A percentile compares a stretch with the other conserved stretches of the same genome.
Evolutionary conservation across 805 yeast genomes (phyloP).

Genomic region (Saturnispora sekii): DNA sequence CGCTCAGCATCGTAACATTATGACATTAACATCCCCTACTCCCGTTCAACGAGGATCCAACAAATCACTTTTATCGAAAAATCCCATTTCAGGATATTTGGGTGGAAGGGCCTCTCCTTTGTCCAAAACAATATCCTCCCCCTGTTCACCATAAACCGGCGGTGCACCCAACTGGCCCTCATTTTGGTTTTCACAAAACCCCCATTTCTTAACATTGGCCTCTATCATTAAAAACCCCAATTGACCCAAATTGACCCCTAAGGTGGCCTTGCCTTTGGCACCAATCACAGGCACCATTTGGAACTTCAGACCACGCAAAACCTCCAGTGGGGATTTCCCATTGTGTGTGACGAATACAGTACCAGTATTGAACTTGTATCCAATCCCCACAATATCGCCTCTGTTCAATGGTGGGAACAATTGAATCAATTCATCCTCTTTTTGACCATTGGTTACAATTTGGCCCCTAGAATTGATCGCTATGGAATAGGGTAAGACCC

Average conservation of each 20-base stretch:
- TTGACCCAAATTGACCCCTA: constrained; percentile 70
- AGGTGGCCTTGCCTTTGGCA: constrained; percentile 38
- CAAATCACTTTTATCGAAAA: neutral
- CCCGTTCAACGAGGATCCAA: neutral
- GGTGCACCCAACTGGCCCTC: constrained; percentile 33
- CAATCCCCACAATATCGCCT: constrained; percentile 49
- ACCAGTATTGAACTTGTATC: constrained; percentile 39
- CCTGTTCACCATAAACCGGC: constrained; percentile 25
- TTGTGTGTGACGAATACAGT: constrained; percentile 45
- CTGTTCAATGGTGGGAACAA: constrained; percentile 43
- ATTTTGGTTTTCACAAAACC: constrained; percentile 41
- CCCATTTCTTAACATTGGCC: constrained; percentile 60
- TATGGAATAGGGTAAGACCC: constrained; percentile 57
- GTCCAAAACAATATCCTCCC: constrained; percentile 47
- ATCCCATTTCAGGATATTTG: constrained; percentile 35
- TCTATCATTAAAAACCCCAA: constrained; percentile 84
- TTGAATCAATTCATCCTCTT: constrained; percentile 32
- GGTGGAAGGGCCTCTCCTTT: constrained; percentile 72
- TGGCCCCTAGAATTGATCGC: constrained; percentile 70
- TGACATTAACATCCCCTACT: too few species aligned
- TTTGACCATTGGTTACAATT: constrained; percentile 43
- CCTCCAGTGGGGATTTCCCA: constrained; percentile 44
- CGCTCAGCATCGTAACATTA: neutral
- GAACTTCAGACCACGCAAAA: constrained; percentile 37
- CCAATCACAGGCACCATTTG: constrained; percentile 50